phyloP scores from a whole-genome alignment of 805 yeast genomes.

The Lipomyces sp. region DNA sequence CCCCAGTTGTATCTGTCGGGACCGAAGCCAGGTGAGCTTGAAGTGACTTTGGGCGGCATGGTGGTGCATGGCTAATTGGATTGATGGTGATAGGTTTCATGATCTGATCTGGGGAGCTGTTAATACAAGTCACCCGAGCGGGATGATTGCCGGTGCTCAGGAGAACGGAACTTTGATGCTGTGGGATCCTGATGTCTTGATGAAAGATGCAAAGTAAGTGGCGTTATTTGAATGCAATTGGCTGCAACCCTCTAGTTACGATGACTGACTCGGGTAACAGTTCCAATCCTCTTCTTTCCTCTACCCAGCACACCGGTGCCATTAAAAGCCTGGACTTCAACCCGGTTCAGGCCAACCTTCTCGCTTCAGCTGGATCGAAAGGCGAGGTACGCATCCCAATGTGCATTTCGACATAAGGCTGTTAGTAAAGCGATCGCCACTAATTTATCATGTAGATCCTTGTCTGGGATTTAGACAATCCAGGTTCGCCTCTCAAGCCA shows the following conservation, averaged over 20 bases:
- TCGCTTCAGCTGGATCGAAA: conserved; percentile 86
- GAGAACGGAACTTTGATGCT: conserved; percentile 81
- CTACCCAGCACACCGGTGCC: conserved; percentile 66
- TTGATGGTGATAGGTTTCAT: conserved; percentile 56
- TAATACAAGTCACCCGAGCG: conserved; percentile 53
- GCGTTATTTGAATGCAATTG: not conserved
- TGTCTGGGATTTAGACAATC: conserved; percentile 83
- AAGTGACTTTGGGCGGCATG: not conserved
- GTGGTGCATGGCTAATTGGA: not conserved
- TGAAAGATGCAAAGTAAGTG: conserved; percentile 26
- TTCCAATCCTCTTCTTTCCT: conserved; percentile 55
- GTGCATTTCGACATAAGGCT: not conserved
- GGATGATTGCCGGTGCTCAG: conserved; percentile 82
- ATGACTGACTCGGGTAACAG: conserved; percentile 36
- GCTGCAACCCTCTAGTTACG: not conserved
- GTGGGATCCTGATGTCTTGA: conserved; percentile 66
- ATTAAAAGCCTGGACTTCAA: conserved; percentile 79
- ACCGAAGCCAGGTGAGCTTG: conserved; percentile 54
- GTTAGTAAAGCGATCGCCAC: not conserved
- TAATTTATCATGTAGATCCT: conserved; percentile 51
- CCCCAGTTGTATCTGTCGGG: conserved; percentile 52
- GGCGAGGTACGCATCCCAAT: conserved; percentile 57
- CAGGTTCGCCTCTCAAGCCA: conserved; percentile 60
- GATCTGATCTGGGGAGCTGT: conserved; percentile 83
- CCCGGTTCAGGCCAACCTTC: conserved; percentile 67